Evolutionary conservation across 2,329 filamentous ascomycete species (phyloP).

Genomic region (Dothidotthia symphoricarpi): DNA sequence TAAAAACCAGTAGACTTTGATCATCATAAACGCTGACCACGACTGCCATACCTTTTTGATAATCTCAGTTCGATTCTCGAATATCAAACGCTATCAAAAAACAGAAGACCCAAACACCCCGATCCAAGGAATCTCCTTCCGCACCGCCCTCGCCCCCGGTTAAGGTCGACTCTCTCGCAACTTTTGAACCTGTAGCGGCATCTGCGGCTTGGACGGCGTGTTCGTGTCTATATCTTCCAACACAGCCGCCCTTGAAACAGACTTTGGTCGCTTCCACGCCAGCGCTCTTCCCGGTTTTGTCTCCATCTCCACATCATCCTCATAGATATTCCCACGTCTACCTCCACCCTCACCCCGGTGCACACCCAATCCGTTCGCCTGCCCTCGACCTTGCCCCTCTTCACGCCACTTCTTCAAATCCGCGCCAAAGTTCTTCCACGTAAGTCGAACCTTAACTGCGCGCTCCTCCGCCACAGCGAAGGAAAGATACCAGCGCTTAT

Average conservation of each 20-base stretch:
- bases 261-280: neutral
- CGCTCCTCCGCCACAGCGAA: constrained; percentile 33
- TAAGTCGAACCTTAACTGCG: constrained; percentile 23
- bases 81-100: too few relatives aligned
- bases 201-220: neutral
- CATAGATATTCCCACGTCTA: neutral
- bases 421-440: constrained; percentile 10
- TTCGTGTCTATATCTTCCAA: constrained; percentile 1
- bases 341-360: neutral
- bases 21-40: too few relatives aligned
- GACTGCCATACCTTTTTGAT: too few relatives aligned
- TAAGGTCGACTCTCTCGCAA: too few relatives aligned
- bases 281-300: neutral
- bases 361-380: too few relatives aligned
- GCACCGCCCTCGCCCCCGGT: too few relatives aligned
- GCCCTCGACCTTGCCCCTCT: neutral
- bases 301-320: neutral
- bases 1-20: too few relatives aligned
- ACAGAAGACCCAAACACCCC: too few relatives aligned
- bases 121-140: too few relatives aligned
- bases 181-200: neutral
- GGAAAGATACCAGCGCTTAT: constrained; percentile 17
- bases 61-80: too few relatives aligned
- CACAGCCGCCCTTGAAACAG: neutral
- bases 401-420: constrained; percentile 3